Conservation (phyloP, 192 early-diverging fungal species). For the Coemansia sp. region DNA sequence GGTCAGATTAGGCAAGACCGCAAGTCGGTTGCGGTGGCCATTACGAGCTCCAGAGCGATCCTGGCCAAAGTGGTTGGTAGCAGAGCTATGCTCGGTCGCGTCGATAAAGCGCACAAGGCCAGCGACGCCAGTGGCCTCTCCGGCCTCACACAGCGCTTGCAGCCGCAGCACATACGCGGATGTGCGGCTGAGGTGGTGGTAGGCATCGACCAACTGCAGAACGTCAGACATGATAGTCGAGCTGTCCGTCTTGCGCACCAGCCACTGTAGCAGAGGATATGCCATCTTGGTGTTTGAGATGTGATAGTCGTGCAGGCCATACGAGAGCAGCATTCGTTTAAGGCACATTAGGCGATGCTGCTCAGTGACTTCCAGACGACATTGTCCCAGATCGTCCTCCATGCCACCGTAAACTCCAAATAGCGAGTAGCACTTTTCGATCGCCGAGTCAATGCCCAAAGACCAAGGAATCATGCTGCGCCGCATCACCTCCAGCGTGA, state of each 20-base stretch:
- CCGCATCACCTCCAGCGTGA: conserved; percentile 64
- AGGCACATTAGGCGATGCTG: conserved; percentile 64
- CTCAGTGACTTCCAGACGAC: conserved; percentile 54
- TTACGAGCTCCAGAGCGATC: not conserved
- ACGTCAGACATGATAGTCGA: conserved; percentile 58
- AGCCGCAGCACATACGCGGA: conserved; percentile 57
- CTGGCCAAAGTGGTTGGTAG: not conserved
- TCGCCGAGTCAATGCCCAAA: conserved; percentile 42
- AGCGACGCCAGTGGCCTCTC: conserved; percentile 16
- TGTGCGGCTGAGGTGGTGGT: conserved; percentile 55
- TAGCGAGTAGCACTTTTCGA: conserved; percentile 11
- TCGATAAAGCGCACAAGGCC: conserved; percentile 20
- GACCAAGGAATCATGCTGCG: conserved; percentile 67
- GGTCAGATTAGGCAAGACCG: not conserved
- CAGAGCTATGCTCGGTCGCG: conserved; percentile 19
- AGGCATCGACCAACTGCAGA: conserved; percentile 58
- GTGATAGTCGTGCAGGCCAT: conserved; percentile 59
- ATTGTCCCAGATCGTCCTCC: conserved; percentile 15
- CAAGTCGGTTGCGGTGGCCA: not conserved
- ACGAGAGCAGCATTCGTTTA: conserved; percentile 57
- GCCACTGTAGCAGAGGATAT: conserved; percentile 53
- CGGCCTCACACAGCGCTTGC: conserved; percentile 52
- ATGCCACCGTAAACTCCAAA: conserved; percentile 2
- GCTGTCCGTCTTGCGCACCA: conserved; percentile 51
- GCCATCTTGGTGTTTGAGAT: conserved; percentile 58